Base-by-base conservation (phyloP, 2,329 filamentous ascomycete species). In the Coleophoma cylindrospora region DNA sequence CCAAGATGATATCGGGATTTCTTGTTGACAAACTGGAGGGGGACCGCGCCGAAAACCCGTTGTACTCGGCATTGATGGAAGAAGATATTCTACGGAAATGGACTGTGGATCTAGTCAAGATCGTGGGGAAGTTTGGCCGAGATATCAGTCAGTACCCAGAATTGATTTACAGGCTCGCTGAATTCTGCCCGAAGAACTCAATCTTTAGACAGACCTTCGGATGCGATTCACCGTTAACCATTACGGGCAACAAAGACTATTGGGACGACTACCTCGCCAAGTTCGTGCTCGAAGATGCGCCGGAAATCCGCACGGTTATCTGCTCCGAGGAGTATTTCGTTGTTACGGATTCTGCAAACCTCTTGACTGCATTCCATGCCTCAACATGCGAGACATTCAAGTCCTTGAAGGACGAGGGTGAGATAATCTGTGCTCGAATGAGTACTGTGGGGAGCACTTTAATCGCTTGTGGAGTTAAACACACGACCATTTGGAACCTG, bases 171-270 rank as follows among this genome's bases (percentile, higher is more conserved):
- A 64, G 64, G 34, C 53, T 62, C 3, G 64, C 69, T 1, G 65
- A 68, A 2, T 64, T 74, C 36, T 72, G 69, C 51, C 70, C 70
- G 0, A 38, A 48, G 13, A 56, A 57, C n/a, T 70, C 70, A 9
- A 54, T 61, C 1, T 63, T 70, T 4, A 62, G 63, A 47, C 59
- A 61, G 43, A 54, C 60, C 10, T 70, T 70, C 47, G 43, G 38
- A 27, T 46, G 43, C 17, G 34, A 38, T 22, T 41, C 40, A 27
- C 46, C 46, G 15, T 49, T 34, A 21, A 22, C 36, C 34, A 46
- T 52, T 10, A 45, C 46, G 17, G 46, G 46, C 27, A 45, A 40
- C 34, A 48, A 43, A 32, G 41, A 49, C n/a, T 34, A 49, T 40
- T 53, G 48, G 51, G 49, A 50, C 50, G 51, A 53, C 21, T 48